phyloP scores from a whole-genome alignment of 805 yeast genomes.

The Ogataea minuta region DNA sequence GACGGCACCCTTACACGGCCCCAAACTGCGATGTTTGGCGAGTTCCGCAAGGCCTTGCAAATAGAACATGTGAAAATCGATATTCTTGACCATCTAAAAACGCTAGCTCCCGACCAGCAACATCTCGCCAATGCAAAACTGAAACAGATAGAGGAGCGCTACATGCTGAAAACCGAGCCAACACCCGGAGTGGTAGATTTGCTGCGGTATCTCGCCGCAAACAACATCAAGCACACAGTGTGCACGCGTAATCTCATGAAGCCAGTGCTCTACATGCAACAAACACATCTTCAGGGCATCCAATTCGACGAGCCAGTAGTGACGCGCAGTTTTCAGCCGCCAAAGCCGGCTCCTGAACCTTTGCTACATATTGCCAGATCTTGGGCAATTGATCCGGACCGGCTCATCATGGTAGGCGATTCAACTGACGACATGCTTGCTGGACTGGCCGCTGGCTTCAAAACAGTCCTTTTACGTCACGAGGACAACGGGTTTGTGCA shows the following conservation, averaged over 20 bases:
- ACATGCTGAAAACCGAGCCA: conserved; percentile 58
- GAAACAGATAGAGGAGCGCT: conserved; percentile 53
- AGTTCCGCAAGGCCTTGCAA: conserved; percentile 61
- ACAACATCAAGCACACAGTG: conserved; percentile 47
- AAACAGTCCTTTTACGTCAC: conserved; percentile 53
- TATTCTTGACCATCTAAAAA: conserved; percentile 49
- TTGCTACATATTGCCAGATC: conserved; percentile 50
- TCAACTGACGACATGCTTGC: conserved; percentile 67
- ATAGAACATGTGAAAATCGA: conserved; percentile 43
- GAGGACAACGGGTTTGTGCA: conserved; percentile 47
- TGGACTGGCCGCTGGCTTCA: conserved; percentile 62
- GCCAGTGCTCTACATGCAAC: conserved; percentile 54
- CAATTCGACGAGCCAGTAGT: conserved; percentile 48
- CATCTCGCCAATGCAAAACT: conserved; percentile 46
- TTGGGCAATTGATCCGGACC: conserved; percentile 47
- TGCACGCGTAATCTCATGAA: conserved; percentile 57
- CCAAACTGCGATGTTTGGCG: conserved; percentile 44
- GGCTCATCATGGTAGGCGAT: conserved; percentile 70
- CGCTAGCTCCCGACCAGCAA: conserved; percentile 40
- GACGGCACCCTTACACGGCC: conserved; percentile 75
- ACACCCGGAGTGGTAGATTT: conserved; percentile 46
- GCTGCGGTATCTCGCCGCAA: conserved; percentile 32
- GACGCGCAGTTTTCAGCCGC: conserved; percentile 63
- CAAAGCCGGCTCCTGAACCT: conserved; percentile 69
- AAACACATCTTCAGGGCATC: conserved; percentile 38